These are phyloP conservation scores for Rhizopus arrhizus DNA, from an alignment of 371 early-diverging fungal species.

Conservation along the genomic window DNA sequence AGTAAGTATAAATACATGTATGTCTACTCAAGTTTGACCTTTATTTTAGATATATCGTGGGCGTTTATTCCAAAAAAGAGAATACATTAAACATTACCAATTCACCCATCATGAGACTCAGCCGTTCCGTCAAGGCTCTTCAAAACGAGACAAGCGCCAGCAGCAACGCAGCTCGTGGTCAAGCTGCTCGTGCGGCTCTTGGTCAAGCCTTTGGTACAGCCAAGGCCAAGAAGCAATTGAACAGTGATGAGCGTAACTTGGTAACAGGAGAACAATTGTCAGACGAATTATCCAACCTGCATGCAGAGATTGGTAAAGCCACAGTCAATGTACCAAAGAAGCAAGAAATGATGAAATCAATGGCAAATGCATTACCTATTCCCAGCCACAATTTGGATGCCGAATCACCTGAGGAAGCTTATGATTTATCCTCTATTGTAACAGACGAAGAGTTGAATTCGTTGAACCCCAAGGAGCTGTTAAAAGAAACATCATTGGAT, in stretches of 20 bases:
- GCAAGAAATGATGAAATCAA: slow-evolving; percentile 55
- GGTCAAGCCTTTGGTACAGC: slow-evolving; percentile 92
- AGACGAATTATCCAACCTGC: slow-evolving; percentile 61
- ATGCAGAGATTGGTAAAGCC: slow-evolving; percentile 60
- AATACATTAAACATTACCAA: slow-evolving; percentile 66
- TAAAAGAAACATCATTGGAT: slow-evolving; percentile 47
- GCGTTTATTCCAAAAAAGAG: slow-evolving; percentile 68
- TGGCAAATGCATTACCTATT: slow-evolving; percentile 65
- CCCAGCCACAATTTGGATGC: slow-evolving; percentile 74
- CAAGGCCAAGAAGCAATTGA: slow-evolving; percentile 78
- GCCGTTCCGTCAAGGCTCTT: slow-evolving; percentile 70
- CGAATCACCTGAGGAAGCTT: slow-evolving; percentile 68
- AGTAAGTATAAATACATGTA: slow-evolving; percentile 34
- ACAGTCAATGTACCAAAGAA: slow-evolving; percentile 51
- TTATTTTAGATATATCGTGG: slow-evolving; percentile 71
- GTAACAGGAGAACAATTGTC: slow-evolving; percentile 63
- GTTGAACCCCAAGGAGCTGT: slow-evolving; percentile 59
- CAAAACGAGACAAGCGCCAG: slow-evolving; percentile 6
- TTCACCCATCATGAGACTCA: slow-evolving; percentile 69
- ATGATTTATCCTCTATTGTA: slow-evolving; percentile 72
- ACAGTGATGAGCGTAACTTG: slow-evolving; percentile 80
- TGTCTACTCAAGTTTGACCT: background rate
- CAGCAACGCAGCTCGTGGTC: slow-evolving; percentile 18
- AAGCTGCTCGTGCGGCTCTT: slow-evolving; percentile 68
- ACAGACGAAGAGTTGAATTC: slow-evolving; percentile 61